These are phyloP conservation scores for Pichia sp. DNA, from an alignment of 1,139 yeast species.

Conservation along the genomic window DNA sequence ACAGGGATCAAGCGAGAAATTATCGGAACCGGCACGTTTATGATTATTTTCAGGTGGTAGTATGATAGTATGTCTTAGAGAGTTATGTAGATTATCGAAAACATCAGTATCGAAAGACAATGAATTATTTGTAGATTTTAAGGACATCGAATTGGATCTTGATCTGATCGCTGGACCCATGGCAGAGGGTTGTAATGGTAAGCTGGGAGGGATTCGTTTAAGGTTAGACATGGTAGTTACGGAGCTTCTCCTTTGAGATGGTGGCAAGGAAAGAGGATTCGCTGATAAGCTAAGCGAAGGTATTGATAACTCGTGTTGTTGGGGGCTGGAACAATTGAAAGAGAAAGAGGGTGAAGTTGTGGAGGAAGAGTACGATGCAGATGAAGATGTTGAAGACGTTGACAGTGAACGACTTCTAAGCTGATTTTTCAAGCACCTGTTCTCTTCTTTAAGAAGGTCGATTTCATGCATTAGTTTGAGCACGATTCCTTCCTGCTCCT, in stretches of 20 bases:
- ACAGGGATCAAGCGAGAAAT: too few relatives aligned
- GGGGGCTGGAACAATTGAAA: slow-evolving; percentile 16
- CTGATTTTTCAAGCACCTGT: slow-evolving; percentile 30
- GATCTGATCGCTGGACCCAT: slow-evolving; percentile 12
- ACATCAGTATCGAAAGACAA: slow-evolving; percentile 3
- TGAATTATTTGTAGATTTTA: background rate
- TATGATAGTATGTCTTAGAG: too few relatives aligned
- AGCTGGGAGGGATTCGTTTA: slow-evolving; percentile 8
- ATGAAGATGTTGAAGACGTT: slow-evolving; percentile 7
- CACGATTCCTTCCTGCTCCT: slow-evolving; percentile 64
- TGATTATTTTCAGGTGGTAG: too few relatives aligned
- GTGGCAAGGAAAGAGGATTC: background rate
- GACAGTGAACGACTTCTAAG: slow-evolving; percentile 13
- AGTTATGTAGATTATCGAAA: too few relatives aligned
- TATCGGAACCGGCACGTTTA: too few relatives aligned
- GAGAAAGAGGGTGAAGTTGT: background rate
- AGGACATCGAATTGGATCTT: slow-evolving; percentile 4
- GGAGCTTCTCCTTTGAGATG: slow-evolving; percentile 22
- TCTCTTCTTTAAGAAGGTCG: slow-evolving; percentile 45
- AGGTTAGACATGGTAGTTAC: slow-evolving; percentile 14
- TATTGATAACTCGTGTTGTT: background rate
- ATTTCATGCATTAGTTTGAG: slow-evolving; percentile 53
- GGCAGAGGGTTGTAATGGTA: background rate
- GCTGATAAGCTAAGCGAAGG: background rate
- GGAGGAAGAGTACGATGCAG: slow-evolving; percentile 1